Evolutionary conservation across 345 rosid species (phyloP).

Genomic region (Lepidium didymum): DNA sequence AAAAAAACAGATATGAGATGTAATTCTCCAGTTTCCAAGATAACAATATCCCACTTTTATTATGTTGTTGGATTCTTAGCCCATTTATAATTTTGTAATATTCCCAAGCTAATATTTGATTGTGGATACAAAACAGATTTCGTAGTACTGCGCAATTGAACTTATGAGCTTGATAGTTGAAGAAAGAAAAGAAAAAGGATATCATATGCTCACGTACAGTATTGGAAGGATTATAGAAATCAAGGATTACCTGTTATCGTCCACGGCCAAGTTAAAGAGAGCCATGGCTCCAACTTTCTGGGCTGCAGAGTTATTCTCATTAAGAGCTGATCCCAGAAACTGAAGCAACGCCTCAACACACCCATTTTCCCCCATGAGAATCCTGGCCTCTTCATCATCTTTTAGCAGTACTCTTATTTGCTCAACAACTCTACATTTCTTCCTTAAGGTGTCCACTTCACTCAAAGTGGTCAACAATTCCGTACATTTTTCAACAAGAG

Average conservation of each 20-base stretch:
- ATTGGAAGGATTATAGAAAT: not conserved
- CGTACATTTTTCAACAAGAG: conserved; percentile 39
- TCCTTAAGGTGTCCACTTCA: conserved; percentile 40
- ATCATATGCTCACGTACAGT: not conserved
- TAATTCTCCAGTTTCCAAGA: not conserved
- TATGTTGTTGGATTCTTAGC: not conserved
- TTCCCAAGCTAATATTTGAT: not conserved
- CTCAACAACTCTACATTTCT: conserved; percentile 60
- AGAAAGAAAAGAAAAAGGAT: not conserved
- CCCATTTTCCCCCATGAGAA: conserved; percentile 77
- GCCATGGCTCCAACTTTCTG: conserved; percentile 93
- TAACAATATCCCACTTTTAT: not conserved
- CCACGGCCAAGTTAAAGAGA: conserved; percentile 86
- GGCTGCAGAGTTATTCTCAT: conserved; percentile 39
- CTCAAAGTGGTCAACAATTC: conserved; percentile 45
- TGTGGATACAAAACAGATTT: not conserved
- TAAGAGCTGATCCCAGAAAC: conserved; percentile 58
- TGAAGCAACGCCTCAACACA: conserved; percentile 65
- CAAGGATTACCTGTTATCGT: conserved; percentile 69
- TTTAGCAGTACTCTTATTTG: conserved; percentile 59
- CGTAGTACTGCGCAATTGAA: not conserved
- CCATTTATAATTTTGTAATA: not conserved
- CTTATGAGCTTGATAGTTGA: not conserved
- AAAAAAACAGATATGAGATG: conserved; percentile 1
- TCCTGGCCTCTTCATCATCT: conserved; percentile 90